Percentiles rank a stretch among this genome's conserved stretches.
Evolutionary conservation across 345 rosid genomes (phyloP).

Genomic region (Aegle marmelos): DNA sequence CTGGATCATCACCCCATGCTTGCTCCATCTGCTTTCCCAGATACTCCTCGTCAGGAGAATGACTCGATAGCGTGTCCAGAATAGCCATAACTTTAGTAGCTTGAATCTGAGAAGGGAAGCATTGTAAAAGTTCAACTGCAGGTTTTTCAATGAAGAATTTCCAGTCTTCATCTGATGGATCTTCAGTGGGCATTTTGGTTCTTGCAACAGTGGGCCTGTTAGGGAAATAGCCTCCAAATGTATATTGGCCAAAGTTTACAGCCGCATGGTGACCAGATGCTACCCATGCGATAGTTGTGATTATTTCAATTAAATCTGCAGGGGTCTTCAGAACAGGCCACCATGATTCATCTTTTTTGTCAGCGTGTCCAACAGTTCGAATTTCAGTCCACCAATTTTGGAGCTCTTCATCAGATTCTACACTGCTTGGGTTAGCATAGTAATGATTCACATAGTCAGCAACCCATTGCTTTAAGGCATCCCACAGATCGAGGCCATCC

Average conservation of each 20-base stretch:
- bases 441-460: conserved; percentile 19
- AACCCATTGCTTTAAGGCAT: conserved; percentile 43
- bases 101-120: conserved; percentile 49
- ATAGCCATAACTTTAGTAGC: conserved; percentile 46
- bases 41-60: conserved; percentile 58
- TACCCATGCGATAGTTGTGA: conserved; percentile 38
- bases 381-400: conserved; percentile 38
- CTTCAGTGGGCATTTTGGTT: conserved; percentile 42
- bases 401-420: conserved; percentile 30
- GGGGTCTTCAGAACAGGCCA: conserved; percentile 22
- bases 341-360: conserved; percentile 17
- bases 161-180: conserved; percentile 32
- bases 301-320: background rate
- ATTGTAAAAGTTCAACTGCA: conserved; percentile 30
- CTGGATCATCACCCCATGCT: conserved; percentile 32
- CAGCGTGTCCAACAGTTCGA: background rate
- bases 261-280: conserved; percentile 47
- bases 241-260: conserved; percentile 42
- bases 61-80: conserved; percentile 38
- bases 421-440: background rate
- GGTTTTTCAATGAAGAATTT: conserved; percentile 36
- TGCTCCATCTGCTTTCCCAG: conserved; percentile 33
- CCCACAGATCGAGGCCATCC: conserved; percentile 61
- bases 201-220: conserved; percentile 41
- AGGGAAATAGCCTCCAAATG: conserved; percentile 38